These are phyloP conservation scores for Oxyria digyna DNA, from an alignment of 148 eudicot genomes.

Conservation along the genomic window DNA sequence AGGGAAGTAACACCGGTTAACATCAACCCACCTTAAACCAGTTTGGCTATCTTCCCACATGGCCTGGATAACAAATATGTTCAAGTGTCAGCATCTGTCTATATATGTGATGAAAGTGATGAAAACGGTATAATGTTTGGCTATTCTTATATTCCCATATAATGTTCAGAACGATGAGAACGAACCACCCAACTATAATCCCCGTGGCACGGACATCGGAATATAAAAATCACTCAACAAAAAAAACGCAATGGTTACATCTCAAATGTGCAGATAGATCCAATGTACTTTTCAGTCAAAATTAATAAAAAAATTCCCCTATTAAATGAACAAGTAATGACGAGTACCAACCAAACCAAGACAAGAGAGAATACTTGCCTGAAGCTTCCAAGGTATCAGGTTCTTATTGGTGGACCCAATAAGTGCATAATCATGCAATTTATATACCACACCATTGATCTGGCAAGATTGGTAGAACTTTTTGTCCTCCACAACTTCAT, in stretches of 20 bases:
- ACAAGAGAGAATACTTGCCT: conserved; percentile 26
- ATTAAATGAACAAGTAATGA: background rate
- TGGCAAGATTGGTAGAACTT: conserved; percentile 63
- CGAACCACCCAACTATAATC: background rate
- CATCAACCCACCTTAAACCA: conserved; percentile 50
- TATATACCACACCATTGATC: conserved; percentile 50
- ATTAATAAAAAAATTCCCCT: background rate
- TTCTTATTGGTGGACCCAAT: conserved; percentile 29
- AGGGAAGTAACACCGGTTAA: conserved; percentile 71
- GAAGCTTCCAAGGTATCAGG: conserved; percentile 54
- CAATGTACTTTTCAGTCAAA: background rate
- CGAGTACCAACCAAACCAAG: background rate
- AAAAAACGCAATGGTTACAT: background rate
- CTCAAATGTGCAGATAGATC: background rate
- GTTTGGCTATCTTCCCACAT: conserved; percentile 93
- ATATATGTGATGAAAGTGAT: background rate
- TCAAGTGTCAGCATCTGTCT: background rate
- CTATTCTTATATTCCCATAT: too few relatives aligned
- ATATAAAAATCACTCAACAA: background rate
- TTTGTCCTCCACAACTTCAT: conserved; percentile 40
- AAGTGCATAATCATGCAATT: conserved; percentile 58
- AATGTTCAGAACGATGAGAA: background rate
- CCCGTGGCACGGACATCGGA: too few relatives aligned
- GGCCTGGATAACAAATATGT: conserved; percentile 34
- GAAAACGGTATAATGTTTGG: too few relatives aligned